These are phyloP conservation scores for Fragilaria crotonensis DNA, from an alignment of 108 stramenopile species.

Conservation along the genomic window DNA sequence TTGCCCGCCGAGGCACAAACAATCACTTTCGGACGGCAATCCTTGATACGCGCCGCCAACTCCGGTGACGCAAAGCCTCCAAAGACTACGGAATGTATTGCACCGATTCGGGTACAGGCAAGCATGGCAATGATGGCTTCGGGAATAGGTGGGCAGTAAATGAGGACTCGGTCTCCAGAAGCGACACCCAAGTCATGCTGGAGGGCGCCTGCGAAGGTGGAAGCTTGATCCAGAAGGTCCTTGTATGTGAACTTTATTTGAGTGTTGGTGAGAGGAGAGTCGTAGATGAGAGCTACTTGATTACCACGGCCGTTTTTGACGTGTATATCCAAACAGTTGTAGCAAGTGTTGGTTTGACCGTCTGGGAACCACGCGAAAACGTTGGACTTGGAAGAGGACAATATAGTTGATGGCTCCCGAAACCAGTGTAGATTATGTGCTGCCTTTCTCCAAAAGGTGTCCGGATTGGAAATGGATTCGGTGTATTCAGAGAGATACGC, in stretches of 20 bases:
- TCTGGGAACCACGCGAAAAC: constrained; percentile 39
- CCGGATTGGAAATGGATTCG: constrained; percentile 17
- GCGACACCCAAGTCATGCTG: constrained; percentile 41
- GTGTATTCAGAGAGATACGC: constrained; percentile 26
- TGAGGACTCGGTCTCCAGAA: constrained; percentile 62
- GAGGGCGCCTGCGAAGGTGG: constrained; percentile 41
- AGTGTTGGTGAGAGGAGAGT: constrained; percentile 45
- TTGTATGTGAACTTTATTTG: constrained; percentile 36
- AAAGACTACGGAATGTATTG: constrained; percentile 81
- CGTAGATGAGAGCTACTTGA: constrained; percentile 53
- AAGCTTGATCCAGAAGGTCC: constrained; percentile 54
- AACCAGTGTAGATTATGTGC: constrained; percentile 25
- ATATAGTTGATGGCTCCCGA: constrained; percentile 13
- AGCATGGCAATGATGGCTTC: constrained; percentile 74
- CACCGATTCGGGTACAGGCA: constrained; percentile 70
- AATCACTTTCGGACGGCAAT: constrained; percentile 63
- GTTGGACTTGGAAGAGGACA: constrained; percentile 11
- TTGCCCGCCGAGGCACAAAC: constrained; percentile 57
- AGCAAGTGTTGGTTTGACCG: constrained; percentile 54
- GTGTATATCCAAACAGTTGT: constrained; percentile 70
- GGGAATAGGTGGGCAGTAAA: constrained; percentile 86
- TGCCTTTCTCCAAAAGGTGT: constrained; percentile 28
- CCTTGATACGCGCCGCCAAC: constrained; percentile 56
- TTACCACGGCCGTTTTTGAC: constrained; percentile 48
- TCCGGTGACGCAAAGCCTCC: constrained; percentile 77